Percentiles rank a stretch among this genome's conserved stretches.
These are phyloP conservation scores for Flaveria ramosissima DNA, from an alignment of 129 eudicot species.

Conservation along the genomic window DNA sequence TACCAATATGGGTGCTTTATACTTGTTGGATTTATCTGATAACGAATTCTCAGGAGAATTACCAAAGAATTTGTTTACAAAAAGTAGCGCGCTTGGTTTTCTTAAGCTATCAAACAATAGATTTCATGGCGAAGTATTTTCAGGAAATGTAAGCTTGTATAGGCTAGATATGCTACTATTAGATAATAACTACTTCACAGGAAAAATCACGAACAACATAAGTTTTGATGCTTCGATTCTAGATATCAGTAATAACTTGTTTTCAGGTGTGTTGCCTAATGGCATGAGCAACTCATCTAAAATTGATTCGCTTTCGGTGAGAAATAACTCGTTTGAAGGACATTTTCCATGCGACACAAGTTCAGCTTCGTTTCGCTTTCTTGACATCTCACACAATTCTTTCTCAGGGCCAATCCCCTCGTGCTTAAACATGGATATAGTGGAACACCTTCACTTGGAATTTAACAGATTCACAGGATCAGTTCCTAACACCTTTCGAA, in stretches of 20 bases:
- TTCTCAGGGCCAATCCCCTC: conserved; percentile 33
- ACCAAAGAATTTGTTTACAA: conserved; percentile 21
- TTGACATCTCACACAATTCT: conserved; percentile 30
- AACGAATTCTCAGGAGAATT: conserved; percentile 43
- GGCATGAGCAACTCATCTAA: neutral
- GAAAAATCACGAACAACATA: conserved; percentile 5
- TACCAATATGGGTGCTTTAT: neutral
- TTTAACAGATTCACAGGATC: conserved; percentile 32
- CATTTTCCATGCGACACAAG: conserved; percentile 27
- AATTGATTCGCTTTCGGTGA: neutral
- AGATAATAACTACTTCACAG: conserved; percentile 32
- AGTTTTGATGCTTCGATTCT: neutral
- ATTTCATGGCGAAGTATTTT: conserved; percentile 29
- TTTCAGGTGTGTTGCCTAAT: conserved; percentile 26
- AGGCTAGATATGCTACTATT: neutral
- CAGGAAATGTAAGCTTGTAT: neutral
- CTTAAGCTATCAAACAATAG: conserved; percentile 31
- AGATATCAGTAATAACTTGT: conserved; percentile 28
- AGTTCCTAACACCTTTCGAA: conserved; percentile 22
- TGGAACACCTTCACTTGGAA: conserved; percentile 30
- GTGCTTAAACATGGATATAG: neutral
- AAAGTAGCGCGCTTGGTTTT: fast-evolving
- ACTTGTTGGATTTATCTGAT: conserved; percentile 14
- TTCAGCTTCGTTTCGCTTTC: neutral
- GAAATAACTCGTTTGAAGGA: conserved; percentile 30